These are phyloP conservation scores for Saposhnikovia divaricata DNA, from an alignment of 129 eudicot genomes.

Conservation along the genomic window DNA sequence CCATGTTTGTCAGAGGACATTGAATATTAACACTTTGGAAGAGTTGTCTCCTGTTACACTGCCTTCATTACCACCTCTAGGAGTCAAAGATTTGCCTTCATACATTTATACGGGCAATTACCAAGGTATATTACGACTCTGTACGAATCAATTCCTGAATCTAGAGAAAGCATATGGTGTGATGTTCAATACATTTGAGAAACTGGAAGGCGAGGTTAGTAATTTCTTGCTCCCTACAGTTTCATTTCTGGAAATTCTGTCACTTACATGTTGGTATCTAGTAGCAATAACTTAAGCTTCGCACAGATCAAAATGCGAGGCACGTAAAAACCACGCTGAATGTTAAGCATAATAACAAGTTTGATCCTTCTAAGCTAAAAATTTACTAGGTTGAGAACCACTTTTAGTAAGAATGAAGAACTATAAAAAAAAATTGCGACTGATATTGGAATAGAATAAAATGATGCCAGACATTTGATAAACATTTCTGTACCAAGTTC, in stretches of 20 bases:
- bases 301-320: too few relatives aligned
- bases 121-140: not conserved
- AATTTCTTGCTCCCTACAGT: not conserved
- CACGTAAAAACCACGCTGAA: not conserved
- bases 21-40: constrained; percentile 7
- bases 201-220: not conserved
- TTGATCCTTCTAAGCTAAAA: not conserved
- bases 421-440: too few relatives aligned
- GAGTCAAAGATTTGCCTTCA: constrained; percentile 30
- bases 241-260: too few relatives aligned
- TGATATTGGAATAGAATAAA: too few relatives aligned
- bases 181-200: not conserved
- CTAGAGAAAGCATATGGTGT: not conserved
- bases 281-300: not conserved
- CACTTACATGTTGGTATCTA: not conserved
- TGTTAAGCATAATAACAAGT: not conserved
- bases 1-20: constrained; percentile 21
- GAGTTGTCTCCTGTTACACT: constrained; percentile 6
- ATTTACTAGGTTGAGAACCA: not conserved
- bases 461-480: too few relatives aligned
- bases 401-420: too few relatives aligned
- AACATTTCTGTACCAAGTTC: too few relatives aligned
- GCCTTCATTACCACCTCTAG: constrained; percentile 29
- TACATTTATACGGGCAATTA: constrained; percentile 11
- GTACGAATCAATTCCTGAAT: not conserved